Conservation (phyloP, 345 rosid species). For the Eutrema yunnanense region DNA sequence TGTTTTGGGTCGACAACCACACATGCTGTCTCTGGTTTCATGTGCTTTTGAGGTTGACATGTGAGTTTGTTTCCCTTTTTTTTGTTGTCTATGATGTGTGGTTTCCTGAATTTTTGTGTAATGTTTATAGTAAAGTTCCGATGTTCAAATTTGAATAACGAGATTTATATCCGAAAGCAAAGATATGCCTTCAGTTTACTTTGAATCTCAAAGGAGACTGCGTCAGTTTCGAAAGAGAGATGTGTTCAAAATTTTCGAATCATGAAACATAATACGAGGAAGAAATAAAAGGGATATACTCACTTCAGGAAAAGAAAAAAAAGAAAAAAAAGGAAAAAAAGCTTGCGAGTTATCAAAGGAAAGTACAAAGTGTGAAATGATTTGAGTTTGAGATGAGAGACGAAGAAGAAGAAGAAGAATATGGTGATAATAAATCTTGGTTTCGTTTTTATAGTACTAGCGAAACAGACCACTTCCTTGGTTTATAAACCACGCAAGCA, state of each 20-base stretch:
- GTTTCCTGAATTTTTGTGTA: not conserved
- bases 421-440: constrained; percentile 11
- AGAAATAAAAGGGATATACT: not conserved
- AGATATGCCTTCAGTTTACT: too few species aligned
- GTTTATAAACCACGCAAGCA: constrained; percentile 5
- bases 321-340: not conserved
- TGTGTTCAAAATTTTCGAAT: not conserved
- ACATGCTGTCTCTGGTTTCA: not conserved
- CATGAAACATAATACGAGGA: not conserved
- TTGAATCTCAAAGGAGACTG: too few species aligned
- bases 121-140: not conserved
- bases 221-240: not conserved
- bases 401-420: constrained; percentile 17
- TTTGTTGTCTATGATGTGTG: not conserved
- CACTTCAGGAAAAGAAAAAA: not conserved
- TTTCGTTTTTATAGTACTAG: not conserved
- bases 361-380: constrained; percentile 2
- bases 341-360: not conserved
- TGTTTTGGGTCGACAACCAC: not conserved
- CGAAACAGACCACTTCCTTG: constrained; percentile 4
- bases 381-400: not conserved
- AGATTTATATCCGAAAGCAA: too few species aligned
- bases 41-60: not conserved
- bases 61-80: not conserved
- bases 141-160: too few species aligned